phyloP scores from a whole-genome alignment of 2,329 filamentous ascomycete genomes.

The Rachicladosporium sp. region DNA sequence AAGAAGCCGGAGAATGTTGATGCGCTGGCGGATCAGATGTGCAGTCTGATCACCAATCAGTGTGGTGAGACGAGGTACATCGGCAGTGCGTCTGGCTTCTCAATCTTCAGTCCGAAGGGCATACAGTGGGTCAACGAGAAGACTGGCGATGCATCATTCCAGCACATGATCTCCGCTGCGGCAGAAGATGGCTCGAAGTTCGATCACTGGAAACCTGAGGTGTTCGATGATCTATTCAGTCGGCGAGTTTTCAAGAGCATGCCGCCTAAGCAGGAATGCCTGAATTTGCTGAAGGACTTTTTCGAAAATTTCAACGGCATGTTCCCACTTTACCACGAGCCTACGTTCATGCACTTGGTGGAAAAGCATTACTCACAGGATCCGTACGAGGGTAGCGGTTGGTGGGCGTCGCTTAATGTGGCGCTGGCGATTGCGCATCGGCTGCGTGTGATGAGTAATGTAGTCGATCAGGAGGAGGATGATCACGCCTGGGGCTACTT shows the following conservation, averaged over 20 bases:
- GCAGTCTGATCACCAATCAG: conserved; percentile 88
- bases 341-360: conserved; percentile 95
- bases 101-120: conserved; percentile 95
- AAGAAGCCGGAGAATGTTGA: conserved; percentile 62
- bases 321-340: conserved; percentile 93
- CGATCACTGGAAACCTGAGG: conserved; percentile 96
- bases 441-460: conserved; percentile 86
- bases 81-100: conserved; percentile 93
- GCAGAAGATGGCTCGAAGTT: conserved; percentile 88
- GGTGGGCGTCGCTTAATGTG: conserved; percentile 96
- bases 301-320: conserved; percentile 99
- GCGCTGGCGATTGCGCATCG: conserved; percentile 83
- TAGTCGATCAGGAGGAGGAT: conserved; percentile 82
- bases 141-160: conserved; percentile 90
- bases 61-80: conserved; percentile 93
- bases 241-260: conserved; percentile 72
- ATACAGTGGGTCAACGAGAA: conserved; percentile 98
- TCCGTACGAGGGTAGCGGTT: conserved; percentile 87
- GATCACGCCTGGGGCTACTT: conserved; percentile 90
- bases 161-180: conserved; percentile 81
- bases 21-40: conserved; percentile 95
- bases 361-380: conserved; percentile 87
- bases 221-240: conserved; percentile 85
- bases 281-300: conserved; percentile 81
- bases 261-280: conserved; percentile 73